These are phyloP conservation scores for Ceratobasidium sp. DNA, from an alignment of 1,284 basidiomycete species.

Conservation along the genomic window DNA sequence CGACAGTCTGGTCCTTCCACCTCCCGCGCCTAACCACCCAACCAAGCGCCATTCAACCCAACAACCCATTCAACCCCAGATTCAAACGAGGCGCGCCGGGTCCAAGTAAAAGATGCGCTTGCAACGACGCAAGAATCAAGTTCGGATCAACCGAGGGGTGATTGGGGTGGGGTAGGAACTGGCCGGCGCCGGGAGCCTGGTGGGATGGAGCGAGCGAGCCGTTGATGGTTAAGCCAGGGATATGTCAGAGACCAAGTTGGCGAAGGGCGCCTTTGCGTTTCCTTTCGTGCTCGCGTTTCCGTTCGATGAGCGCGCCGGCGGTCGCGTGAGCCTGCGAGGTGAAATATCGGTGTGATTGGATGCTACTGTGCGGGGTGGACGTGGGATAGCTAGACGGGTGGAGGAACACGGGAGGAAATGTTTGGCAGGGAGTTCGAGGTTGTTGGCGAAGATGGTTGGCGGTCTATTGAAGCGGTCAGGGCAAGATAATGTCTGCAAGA, in stretches of 20 bases:
- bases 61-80: slow-evolving; percentile 3
- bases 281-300: slow-evolving; percentile 30
- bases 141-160: slow-evolving; percentile 31
- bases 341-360: slow-evolving; percentile 1
- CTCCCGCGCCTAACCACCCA: background rate
- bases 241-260: slow-evolving; percentile 39
- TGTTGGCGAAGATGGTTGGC: slow-evolving; percentile 30
- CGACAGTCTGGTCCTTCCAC: no score
- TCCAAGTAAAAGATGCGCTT: slow-evolving; percentile 7
- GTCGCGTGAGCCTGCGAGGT: slow-evolving; percentile 10
- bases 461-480: background rate
- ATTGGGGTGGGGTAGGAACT: slow-evolving; percentile 20
- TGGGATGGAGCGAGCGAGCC: background rate
- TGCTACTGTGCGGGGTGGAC: slow-evolving; percentile 2
- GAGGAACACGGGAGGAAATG: slow-evolving; percentile 25
- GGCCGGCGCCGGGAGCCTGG: background rate
- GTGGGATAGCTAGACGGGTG: slow-evolving; percentile 26
- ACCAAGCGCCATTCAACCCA: background rate
- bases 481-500: background rate
- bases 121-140: slow-evolving; percentile 26
- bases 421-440: slow-evolving; percentile 4
- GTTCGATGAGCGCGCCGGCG: slow-evolving; percentile 40
- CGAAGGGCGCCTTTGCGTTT: slow-evolving; percentile 39
- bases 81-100: slow-evolving; percentile 7
- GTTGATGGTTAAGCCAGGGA: background rate